Conservation (phyloP, 1,284 basidiomycete genomes). For the Rhodotorula sp. region DNA sequence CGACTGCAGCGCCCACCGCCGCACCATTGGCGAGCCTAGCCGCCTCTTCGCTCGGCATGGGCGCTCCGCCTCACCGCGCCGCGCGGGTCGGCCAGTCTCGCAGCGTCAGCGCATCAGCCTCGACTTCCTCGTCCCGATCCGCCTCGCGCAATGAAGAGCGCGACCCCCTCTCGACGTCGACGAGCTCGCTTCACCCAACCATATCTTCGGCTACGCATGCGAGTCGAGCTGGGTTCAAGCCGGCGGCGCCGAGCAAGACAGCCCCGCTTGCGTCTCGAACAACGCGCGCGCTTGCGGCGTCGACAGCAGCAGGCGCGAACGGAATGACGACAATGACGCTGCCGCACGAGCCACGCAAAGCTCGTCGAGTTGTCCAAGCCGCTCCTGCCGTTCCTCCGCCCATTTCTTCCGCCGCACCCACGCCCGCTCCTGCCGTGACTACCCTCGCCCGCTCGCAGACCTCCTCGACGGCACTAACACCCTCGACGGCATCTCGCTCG, state of each 20-base stretch:
- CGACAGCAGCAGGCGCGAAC: neutral
- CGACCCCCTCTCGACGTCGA: conserved; percentile 2
- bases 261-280: neutral
- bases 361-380: conserved; percentile 7
- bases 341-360: conserved; percentile 9
- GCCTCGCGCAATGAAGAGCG: conserved; percentile 12
- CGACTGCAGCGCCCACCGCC: neutral
- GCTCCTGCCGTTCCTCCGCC: neutral
- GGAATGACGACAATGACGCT: neutral
- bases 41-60: neutral
- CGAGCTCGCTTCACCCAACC: neutral
- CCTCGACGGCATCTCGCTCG: neutral
- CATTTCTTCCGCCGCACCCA: neutral
- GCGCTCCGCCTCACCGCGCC: neutral
- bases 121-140: conserved; percentile 7
- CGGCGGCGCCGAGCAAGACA: neutral
- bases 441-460: neutral
- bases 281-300: neutral
- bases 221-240: conserved; percentile 14
- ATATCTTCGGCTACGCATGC: no score
- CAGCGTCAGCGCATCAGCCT: neutral
- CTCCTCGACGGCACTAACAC: neutral
- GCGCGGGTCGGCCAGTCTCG: conserved; percentile 7
- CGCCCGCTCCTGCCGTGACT: neutral
- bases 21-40: neutral